Percentiles rank a stretch among this genome's conserved stretches.
Conservation (phyloP, 768 basidiomycete genomes). For the Panaeolus papilionaceus region DNA sequence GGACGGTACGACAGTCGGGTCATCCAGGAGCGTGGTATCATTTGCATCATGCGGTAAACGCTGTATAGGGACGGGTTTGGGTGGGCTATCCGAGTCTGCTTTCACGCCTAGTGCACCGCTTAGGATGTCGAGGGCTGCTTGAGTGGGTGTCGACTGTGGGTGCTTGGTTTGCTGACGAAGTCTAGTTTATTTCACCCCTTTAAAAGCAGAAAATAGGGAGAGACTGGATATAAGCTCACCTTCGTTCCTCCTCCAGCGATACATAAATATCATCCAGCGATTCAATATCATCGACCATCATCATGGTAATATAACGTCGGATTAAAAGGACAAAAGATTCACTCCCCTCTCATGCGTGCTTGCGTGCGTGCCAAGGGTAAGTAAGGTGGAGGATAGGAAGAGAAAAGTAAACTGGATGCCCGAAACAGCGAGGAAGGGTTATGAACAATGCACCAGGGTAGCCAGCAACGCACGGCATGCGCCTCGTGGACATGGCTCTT, state of each 20-base stretch:
- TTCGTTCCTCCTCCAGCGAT: background rate
- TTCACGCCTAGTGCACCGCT: background rate
- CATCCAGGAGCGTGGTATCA: background rate
- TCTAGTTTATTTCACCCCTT: background rate
- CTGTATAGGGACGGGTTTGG: background rate
- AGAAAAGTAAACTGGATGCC: background rate
- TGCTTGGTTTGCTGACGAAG: background rate
- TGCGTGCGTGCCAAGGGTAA: too few species aligned
- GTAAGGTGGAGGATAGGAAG: background rate
- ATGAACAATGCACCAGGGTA: background rate
- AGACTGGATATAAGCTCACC: background rate
- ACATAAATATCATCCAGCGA: constrained; percentile 2
- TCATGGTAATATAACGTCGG: background rate
- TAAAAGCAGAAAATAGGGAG: background rate
- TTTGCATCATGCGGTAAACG: background rate
- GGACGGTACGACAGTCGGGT: background rate
- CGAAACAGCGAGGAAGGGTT: background rate
- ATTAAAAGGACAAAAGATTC: background rate
- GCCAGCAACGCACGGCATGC: background rate
- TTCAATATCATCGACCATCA: constrained; percentile 8
- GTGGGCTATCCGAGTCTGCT: background rate
- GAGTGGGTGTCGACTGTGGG: background rate
- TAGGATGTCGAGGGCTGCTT: background rate
- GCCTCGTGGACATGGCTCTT: background rate
- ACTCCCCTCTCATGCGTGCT: background rate